A percentile compares a stretch with the other conserved stretches of the same genome.
Evolutionary conservation across 768 basidiomycete genomes (phyloP).

Genomic region (Xerocomellus chrysenteron): DNA sequence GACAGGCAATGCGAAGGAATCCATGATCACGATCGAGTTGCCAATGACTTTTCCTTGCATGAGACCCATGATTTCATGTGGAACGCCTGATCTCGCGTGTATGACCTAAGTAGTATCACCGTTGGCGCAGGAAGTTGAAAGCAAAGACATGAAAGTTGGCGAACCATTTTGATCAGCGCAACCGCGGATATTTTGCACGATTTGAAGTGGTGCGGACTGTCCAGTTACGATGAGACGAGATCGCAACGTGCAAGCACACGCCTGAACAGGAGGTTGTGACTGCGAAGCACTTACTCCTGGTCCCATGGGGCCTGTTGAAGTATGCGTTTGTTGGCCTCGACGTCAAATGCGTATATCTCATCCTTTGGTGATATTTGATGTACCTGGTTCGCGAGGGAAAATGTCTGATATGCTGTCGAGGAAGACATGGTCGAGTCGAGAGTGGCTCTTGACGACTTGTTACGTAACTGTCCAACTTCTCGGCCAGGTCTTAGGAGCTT

Average conservation of each 20-base stretch:
- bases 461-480: neutral
- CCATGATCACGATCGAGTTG: constrained; percentile 81
- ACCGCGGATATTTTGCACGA: constrained; percentile 94
- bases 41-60: constrained; percentile 96
- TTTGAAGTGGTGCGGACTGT: constrained; percentile 78
- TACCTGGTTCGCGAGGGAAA: constrained; percentile 70
- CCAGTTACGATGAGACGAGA: neutral
- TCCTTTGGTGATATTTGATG: constrained; percentile 71
- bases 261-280: neutral
- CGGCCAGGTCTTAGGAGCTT: neutral
- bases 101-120: constrained; percentile 66
- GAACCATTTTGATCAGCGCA: constrained; percentile 92
- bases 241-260: neutral
- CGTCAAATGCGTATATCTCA: constrained; percentile 76
- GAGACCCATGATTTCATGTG: constrained; percentile 98
- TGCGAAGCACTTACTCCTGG: constrained; percentile 62
- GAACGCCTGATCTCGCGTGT: constrained; percentile 95
- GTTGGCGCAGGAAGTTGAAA: neutral
- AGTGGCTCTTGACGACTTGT: neutral
- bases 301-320: constrained; percentile 78
- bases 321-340: constrained; percentile 62
- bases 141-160: constrained; percentile 2
- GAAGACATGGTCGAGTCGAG: constrained; percentile 34
- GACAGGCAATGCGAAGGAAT: constrained; percentile 95
- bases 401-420: constrained; percentile 67